A percentile compares a stretch with the other conserved stretches of the same genome.
Evolutionary conservation across 768 basidiomycete genomes (phyloP).

Genomic region (Pluteus cervinus): DNA sequence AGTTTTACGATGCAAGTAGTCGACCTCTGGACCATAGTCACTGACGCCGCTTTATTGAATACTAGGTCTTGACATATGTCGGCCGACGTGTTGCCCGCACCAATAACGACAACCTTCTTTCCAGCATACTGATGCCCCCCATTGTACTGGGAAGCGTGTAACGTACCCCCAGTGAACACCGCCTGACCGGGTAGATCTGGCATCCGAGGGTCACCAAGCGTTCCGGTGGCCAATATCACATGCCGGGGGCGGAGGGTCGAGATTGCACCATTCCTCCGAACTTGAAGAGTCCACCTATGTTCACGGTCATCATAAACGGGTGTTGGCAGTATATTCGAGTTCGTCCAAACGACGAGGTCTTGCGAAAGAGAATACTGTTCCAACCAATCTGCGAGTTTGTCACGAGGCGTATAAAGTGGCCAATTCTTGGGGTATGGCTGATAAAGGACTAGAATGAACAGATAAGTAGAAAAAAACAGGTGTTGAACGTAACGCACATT

Average conservation of each 20-base stretch:
- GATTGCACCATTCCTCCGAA: conserved; percentile 21
- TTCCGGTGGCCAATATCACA: conserved; percentile 33
- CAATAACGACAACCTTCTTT: conserved; percentile 32
- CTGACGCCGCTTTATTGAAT: conserved; percentile 21
- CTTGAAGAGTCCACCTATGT: conserved; percentile 27
- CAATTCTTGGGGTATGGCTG: conserved; percentile 30
- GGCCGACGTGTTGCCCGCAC: conserved; percentile 33
- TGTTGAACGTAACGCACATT: conserved; percentile 6
- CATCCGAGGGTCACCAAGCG: conserved; percentile 25
- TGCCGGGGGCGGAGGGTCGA: conserved; percentile 29
- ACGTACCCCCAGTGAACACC: conserved; percentile 22
- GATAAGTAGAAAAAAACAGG: not conserved
- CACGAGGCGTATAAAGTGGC: conserved; percentile 34
- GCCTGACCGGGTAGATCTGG: conserved; percentile 20
- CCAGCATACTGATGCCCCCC: conserved; percentile 23
- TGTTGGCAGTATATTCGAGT: conserved; percentile 21
- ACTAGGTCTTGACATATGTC: conserved; percentile 33
- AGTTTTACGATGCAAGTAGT: conserved; percentile 26
- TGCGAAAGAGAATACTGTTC: conserved; percentile 33
- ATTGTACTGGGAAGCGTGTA: conserved; percentile 26
- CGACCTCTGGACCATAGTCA: conserved; percentile 39
- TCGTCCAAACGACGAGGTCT: conserved; percentile 39
- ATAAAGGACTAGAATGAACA: conserved; percentile 27
- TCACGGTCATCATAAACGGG: conserved; percentile 26
- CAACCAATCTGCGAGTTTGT: conserved; percentile 39